Evolutionary conservation across 306 rosid species (phyloP), one percentile per base, ranked within the genome.

Genomic region (Senna tora): DNA sequence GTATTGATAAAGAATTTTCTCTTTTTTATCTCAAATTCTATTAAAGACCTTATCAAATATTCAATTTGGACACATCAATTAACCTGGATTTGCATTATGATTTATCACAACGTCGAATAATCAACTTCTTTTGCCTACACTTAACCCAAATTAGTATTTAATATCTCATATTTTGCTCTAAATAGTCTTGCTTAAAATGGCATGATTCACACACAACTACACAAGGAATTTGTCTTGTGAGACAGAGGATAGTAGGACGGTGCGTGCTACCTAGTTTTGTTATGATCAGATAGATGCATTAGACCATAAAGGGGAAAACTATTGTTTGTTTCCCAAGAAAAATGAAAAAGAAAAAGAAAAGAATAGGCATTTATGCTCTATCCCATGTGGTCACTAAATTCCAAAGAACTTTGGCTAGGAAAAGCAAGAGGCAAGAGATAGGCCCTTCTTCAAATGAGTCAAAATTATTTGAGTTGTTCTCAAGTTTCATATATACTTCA

Each of bases 301-400:
- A 25, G 2, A 25, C 30, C 30, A 1, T 1, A 25, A 25, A 39
- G 65, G 13, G 34, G 64, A 36, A 19, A 67, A 32, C 8, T 19
- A 11, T 22, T 22, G 14, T 57, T n/a, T 60, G 43, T 72, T 41
- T 22, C 52, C 51, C 1, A 39, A n/a, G 59, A 9, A 45, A 41
- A 52, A 46, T 10, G 7, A 10, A 7, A 41, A 15, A 14, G 4
- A 14, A 45, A 45, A 45, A 11, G 14, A 38, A 17, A 55, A 53
- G 9, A 11, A 21, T 33, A 56, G 69, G 79, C 76, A 84, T 79
- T 79, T 80, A 83, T 87, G 58, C 86, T 80, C 53, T 47, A 47
- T 15, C 2, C 15, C 15, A 14, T 46, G 19, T 46, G 14, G 13
- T 46, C 52, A 46, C 19, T n/a, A 46, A 46, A 46, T 14, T 1